These are phyloP conservation scores for Solanum ossicruentum DNA, from an alignment of 257 asterid genomes.

Conservation along the genomic window DNA sequence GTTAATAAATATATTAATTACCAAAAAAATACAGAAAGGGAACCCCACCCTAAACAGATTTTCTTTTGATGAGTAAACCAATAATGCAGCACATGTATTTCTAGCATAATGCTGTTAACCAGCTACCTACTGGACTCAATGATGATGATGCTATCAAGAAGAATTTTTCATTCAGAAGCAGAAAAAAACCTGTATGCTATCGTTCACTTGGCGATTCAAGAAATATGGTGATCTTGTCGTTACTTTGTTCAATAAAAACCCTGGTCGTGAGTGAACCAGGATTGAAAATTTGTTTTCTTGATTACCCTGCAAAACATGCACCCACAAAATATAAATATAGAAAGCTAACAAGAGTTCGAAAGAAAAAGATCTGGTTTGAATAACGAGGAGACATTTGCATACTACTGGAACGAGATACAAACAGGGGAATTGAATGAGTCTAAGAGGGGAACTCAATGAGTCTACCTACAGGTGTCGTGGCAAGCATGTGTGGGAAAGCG, in stretches of 20 bases:
- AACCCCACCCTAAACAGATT: background rate
- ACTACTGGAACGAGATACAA: background rate
- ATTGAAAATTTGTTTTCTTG: conserved; percentile 60
- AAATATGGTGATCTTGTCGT: conserved; percentile 76
- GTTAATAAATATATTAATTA: background rate
- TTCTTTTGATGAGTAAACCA: background rate
- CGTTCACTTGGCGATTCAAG: conserved; percentile 70
- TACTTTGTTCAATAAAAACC: conserved; percentile 59
- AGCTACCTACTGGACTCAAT: background rate
- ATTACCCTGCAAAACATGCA: conserved; percentile 61
- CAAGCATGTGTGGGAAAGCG: background rate
- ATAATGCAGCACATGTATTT: background rate
- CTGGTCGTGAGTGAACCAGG: conserved; percentile 91
- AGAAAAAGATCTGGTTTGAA: background rate
- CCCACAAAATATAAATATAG: background rate
- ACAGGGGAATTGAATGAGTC: background rate
- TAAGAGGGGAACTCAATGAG: background rate
- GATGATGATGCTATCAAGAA: background rate
- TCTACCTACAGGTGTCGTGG: background rate
- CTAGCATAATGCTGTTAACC: background rate
- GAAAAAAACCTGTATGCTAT: conserved; percentile 73
- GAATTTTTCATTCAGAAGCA: background rate
- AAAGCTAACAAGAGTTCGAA: background rate
- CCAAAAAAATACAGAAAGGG: background rate
- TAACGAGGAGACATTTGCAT: background rate